Evolutionary conservation across 2,329 filamentous ascomycete genomes (phyloP).

Genomic region (Verticillium nonalfalfae): DNA sequence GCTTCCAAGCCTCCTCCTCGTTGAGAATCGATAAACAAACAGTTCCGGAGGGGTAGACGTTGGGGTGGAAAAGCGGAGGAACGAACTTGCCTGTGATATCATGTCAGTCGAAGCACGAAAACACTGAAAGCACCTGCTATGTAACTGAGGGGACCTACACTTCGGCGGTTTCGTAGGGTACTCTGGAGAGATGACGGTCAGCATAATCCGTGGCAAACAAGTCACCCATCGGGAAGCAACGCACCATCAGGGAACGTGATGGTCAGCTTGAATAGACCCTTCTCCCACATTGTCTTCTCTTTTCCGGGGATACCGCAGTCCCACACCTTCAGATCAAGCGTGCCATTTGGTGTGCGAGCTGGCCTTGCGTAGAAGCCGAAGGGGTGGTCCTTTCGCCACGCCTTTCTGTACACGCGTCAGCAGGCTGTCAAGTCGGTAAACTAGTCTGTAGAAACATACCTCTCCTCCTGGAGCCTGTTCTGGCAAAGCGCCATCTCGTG

Average conservation of each 20-base stretch:
- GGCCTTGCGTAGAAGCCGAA: slow-evolving; percentile 97
- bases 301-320: slow-evolving; percentile 96
- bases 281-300: slow-evolving; percentile 95
- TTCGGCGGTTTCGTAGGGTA: slow-evolving; percentile 99
- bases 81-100: slow-evolving; percentile 75
- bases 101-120: not conserved
- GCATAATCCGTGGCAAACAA: slow-evolving; percentile 2
- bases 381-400: slow-evolving; percentile 94
- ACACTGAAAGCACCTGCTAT: not conserved
- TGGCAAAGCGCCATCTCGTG: slow-evolving; percentile 74
- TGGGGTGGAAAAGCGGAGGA: slow-evolving; percentile 94
- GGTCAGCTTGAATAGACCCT: slow-evolving; percentile 92
- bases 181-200: slow-evolving; percentile 47
- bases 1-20: slow-evolving; percentile 98
- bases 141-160: slow-evolving; percentile 60
- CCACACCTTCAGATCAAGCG: slow-evolving; percentile 91
- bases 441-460: slow-evolving; percentile 44
- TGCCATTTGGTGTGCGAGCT: slow-evolving; percentile 62
- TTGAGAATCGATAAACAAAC: slow-evolving; percentile 96
- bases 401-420: slow-evolving; percentile 57
- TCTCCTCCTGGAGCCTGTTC: slow-evolving; percentile 82
- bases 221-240: slow-evolving; percentile 19
- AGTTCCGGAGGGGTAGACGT: slow-evolving; percentile 96
- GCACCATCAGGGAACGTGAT: slow-evolving; percentile 89
- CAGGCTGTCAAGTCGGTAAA: not conserved